Percentiles rank a stretch among this genome's conserved stretches.
These are phyloP conservation scores for Leishmania arabica DNA, from an alignment of 208 protist genomes.

Conservation along the genomic window DNA sequence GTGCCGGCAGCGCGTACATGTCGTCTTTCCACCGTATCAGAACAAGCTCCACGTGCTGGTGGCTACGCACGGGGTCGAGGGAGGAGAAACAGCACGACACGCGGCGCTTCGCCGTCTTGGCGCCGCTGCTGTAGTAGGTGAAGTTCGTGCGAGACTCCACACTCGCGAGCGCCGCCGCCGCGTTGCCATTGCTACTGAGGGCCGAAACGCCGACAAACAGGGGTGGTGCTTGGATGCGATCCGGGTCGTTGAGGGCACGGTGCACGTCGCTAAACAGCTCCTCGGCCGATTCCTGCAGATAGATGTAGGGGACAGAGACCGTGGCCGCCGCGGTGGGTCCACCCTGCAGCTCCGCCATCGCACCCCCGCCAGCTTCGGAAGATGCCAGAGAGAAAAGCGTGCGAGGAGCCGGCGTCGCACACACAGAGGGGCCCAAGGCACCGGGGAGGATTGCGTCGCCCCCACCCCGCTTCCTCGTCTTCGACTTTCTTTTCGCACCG, in stretches of 20 bases:
- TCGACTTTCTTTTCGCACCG: conserved; percentile 11
- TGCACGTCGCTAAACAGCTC: conserved; percentile 55
- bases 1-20: conserved; percentile 56
- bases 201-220: conserved; percentile 72
- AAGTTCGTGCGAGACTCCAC: conserved; percentile 38
- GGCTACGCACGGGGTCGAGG: conserved; percentile 33
- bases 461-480: neutral
- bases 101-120: conserved; percentile 23
- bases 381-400: conserved; percentile 53
- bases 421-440: too few species aligned
- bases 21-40: conserved; percentile 79
- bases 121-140: conserved; percentile 20
- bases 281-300: conserved; percentile 35
- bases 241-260: conserved; percentile 61
- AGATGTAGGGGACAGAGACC: conserved; percentile 39
- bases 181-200: neutral
- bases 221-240: conserved; percentile 84
- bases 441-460: neutral
- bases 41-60: conserved; percentile 49
- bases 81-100: conserved; percentile 26
- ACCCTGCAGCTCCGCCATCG: conserved; percentile 10
- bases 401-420: conserved; percentile 13
- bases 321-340: conserved; percentile 18
- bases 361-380: neutral
- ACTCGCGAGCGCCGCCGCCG: neutral